phyloP scores from a whole-genome alignment of 306 rosid genomes.

The Quillaja saponaria region DNA sequence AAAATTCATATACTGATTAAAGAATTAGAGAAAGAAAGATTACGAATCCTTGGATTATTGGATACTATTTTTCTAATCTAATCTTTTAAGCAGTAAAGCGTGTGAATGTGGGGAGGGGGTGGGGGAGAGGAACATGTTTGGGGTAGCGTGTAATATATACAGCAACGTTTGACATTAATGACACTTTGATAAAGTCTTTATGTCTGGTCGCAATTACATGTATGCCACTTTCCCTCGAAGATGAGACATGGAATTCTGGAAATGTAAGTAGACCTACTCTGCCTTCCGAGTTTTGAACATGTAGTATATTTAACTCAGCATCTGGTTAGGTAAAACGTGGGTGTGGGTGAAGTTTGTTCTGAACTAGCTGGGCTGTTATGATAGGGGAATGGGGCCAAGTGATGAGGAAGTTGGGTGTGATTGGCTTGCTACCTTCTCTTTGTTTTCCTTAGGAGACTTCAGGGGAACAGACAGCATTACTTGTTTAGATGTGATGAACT shows the following conservation, averaged over 20 bases:
- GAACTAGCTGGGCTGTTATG: too few relatives aligned
- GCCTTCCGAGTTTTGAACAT: too few relatives aligned
- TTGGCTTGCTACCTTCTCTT: too few relatives aligned
- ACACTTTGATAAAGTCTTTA: not conserved
- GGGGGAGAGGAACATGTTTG: constrained; percentile 28
- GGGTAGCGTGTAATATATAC: constrained; percentile 27
- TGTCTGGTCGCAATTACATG: constrained; percentile 18
- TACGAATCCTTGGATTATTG: constrained; percentile 30
- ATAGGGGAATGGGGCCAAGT: too few relatives aligned
- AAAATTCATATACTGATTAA: not conserved
- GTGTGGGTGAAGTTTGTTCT: too few relatives aligned
- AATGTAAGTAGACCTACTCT: too few relatives aligned
- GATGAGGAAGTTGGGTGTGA: too few relatives aligned
- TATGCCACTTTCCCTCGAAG: constrained; percentile 19
- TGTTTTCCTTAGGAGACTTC: too few relatives aligned
- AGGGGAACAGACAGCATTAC: not conserved
- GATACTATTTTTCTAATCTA: constrained; percentile 9
- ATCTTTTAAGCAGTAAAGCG: constrained; percentile 20
- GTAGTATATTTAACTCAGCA: too few relatives aligned
- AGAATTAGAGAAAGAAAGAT: not conserved
- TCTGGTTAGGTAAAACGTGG: too few relatives aligned
- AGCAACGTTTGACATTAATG: constrained; percentile 29
- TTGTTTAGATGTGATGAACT: not conserved
- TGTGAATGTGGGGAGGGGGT: constrained; percentile 9
- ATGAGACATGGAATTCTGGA: too few relatives aligned